Evolutionary conservation across 1,139 yeast genomes (phyloP).

Genomic region (Blastobotrys malaysiensis): DNA sequence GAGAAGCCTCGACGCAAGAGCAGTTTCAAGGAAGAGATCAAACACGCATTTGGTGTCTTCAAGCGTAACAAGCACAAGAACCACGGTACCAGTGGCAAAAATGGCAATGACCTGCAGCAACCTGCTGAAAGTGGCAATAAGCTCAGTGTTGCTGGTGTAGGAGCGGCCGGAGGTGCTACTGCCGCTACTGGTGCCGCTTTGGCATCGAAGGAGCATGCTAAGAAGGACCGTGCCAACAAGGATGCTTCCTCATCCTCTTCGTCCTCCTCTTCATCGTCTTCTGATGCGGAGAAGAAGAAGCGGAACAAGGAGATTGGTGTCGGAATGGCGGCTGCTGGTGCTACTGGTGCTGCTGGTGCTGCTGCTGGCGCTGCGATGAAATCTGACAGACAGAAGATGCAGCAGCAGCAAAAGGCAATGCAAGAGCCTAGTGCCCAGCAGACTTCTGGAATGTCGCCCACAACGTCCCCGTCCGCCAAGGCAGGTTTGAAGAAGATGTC

Average conservation of each 20-base stretch:
- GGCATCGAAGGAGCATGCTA: not conserved
- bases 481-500: slow-evolving; percentile 7
- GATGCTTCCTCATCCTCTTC: not conserved
- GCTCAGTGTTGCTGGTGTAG: slow-evolving; percentile 11
- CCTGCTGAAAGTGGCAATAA: not conserved
- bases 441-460: not conserved
- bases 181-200: slow-evolving; percentile 12
- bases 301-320: not conserved
- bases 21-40: slow-evolving; percentile 2
- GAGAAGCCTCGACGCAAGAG: not conserved
- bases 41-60: slow-evolving; percentile 8
- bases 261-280: not conserved
- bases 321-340: slow-evolving; percentile 9
- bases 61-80: not conserved
- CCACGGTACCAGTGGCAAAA: too few species aligned
- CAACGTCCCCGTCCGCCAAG: not conserved
- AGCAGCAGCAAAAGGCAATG: not conserved
- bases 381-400: not conserved
- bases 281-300: not conserved
- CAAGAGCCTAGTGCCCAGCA: not conserved
- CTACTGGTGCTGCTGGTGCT: slow-evolving; percentile 7
- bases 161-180: slow-evolving; percentile 13
- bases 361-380: slow-evolving; percentile 5
- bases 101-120: too few species aligned
- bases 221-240: not conserved